phyloP scores from a whole-genome alignment of 129 eudicot species.

The Gnaphalium uliginosum region DNA sequence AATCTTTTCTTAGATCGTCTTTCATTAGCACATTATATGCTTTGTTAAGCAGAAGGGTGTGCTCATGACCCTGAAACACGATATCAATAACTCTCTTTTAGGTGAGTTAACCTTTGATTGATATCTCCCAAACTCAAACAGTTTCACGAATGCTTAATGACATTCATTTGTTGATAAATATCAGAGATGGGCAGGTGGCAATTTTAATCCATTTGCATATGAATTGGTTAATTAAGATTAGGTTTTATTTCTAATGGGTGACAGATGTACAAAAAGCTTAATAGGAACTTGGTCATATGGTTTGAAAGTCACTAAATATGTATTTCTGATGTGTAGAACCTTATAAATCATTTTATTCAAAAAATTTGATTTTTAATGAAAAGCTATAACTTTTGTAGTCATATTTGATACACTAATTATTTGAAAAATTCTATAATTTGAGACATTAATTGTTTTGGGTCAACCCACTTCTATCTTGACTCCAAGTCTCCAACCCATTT shows the following conservation, averaged over 20 bases:
- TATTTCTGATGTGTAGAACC: neutral
- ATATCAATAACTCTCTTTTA: neutral
- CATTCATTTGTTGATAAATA: neutral
- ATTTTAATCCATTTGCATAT: neutral
- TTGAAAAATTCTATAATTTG: neutral
- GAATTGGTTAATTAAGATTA: neutral
- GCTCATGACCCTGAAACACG: constrained; percentile 62
- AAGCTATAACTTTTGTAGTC: neutral
- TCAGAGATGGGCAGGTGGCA: neutral
- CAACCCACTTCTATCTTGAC: neutral
- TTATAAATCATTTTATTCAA: neutral
- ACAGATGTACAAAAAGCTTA: neutral
- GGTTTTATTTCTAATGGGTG: neutral
- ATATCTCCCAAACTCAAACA: neutral
- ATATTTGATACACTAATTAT: neutral
- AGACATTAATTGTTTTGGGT: neutral
- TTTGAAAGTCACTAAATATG: neutral
- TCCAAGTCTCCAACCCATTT: neutral
- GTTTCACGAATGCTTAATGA: constrained; percentile 6
- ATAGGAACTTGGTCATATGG: neutral
- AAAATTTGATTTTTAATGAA: neutral
- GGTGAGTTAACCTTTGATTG: neutral
- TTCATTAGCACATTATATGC: constrained; percentile 65
- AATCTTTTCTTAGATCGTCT: constrained; percentile 55
- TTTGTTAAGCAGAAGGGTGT: constrained; percentile 54